phyloP scores from a whole-genome alignment of 129 eudicot species.

The carrot (Daucus carota) region DNA sequence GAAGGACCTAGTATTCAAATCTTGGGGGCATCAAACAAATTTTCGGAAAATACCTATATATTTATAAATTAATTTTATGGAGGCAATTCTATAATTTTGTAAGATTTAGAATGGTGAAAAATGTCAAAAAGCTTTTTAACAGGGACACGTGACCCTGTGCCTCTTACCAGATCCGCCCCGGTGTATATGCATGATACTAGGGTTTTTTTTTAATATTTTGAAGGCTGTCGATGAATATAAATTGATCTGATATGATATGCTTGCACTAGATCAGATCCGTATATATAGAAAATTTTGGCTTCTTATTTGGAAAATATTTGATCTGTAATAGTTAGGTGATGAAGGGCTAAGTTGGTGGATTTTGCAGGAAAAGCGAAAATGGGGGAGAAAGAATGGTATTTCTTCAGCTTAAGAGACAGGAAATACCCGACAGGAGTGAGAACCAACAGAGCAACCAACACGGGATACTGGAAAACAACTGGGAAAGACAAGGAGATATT shows the following conservation, averaged over 20 bases:
- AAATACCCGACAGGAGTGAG: constrained; percentile 44
- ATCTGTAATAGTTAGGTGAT: not conserved
- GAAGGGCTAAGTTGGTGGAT: not conserved
- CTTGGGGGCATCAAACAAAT: too few relatives aligned
- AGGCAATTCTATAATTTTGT: too few relatives aligned
- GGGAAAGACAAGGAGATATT: constrained; percentile 42
- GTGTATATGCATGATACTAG: not conserved
- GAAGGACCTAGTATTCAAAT: too few relatives aligned
- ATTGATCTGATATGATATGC: too few relatives aligned
- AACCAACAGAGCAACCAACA: constrained; percentile 42
- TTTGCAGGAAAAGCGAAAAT: constrained; percentile 38
- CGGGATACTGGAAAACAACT: constrained; percentile 49
- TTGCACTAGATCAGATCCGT: too few relatives aligned
- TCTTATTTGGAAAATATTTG: not conserved
- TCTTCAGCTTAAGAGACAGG: constrained; percentile 39
- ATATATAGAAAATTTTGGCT: not conserved
- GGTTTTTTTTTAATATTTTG: not conserved
- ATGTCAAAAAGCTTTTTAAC: too few relatives aligned
- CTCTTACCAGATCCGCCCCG: too few relatives aligned
- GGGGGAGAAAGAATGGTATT: constrained; percentile 52
- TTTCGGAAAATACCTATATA: too few relatives aligned
- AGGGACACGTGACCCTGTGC: too few relatives aligned
- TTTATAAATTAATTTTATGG: too few relatives aligned
- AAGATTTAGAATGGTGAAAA: too few relatives aligned
- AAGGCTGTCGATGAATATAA: too few relatives aligned